These are phyloP conservation scores for Podospora conica DNA, from an alignment of 495 filamentous ascomycete genomes.

Conservation along the genomic window DNA sequence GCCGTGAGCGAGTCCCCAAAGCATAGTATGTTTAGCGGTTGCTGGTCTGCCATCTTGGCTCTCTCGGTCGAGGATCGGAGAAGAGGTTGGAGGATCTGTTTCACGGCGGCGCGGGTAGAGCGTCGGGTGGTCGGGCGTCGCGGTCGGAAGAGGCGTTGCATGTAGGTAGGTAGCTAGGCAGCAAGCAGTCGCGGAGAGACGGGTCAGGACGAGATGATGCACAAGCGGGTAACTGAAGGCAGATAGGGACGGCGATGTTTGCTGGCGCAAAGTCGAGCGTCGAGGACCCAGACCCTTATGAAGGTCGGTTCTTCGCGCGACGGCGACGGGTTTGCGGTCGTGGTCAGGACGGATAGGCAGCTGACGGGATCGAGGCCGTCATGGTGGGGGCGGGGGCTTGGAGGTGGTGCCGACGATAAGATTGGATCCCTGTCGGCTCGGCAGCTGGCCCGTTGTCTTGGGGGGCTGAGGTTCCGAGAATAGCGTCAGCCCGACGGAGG, in stretches of 20 bases:
- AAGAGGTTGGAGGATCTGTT: not conserved
- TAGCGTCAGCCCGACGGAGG: not conserved
- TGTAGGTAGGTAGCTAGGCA: not conserved
- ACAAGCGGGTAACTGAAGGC: not conserved
- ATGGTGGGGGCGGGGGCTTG: not conserved
- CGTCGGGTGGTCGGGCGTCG: not conserved
- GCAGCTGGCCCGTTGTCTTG: not conserved
- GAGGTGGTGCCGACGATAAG: not conserved
- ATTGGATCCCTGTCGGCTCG: not conserved
- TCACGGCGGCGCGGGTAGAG: not conserved
- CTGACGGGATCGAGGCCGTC: not conserved
- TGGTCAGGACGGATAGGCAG: not conserved
- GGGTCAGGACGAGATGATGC: not conserved
- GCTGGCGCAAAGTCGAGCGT: not conserved
- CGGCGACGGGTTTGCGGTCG: not conserved
- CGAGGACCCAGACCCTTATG: not conserved
- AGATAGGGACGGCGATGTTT: not conserved
- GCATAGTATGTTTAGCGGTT: conserved; percentile 49
- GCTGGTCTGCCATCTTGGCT: conserved; percentile 18
- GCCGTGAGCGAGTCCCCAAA: conserved; percentile 60
- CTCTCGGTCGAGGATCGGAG: not conserved
- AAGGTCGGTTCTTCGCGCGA: not conserved
- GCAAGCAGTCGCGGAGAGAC: not conserved
- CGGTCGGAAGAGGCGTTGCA: not conserved
- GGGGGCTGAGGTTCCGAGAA: not conserved